Percentiles rank a stretch among this genome's conserved stretches.
Conservation (phyloP, 495 filamentous ascomycete genomes). For the Apiosordaria backusii region DNA sequence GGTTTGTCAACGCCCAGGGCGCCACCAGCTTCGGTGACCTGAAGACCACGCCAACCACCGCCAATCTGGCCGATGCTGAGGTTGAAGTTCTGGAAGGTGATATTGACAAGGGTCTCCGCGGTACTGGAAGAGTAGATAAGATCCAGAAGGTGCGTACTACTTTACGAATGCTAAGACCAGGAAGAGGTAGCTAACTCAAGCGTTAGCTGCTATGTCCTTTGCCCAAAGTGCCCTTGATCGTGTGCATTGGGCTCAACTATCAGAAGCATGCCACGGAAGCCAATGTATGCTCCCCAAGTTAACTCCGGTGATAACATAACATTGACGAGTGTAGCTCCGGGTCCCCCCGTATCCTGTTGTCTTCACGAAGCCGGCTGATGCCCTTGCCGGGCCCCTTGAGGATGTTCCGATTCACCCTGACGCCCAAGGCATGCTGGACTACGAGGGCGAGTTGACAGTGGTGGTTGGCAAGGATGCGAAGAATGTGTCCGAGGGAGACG, state of each 20-base stretch:
- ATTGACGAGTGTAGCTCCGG: constrained; percentile 33
- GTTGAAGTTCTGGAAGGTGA: background rate
- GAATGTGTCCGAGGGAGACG: constrained; percentile 33
- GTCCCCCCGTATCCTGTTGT: constrained; percentile 42
- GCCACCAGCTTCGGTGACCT: background rate
- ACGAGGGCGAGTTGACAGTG: constrained; percentile 38
- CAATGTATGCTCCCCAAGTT: constrained; percentile 4
- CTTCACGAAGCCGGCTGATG: constrained; percentile 47
- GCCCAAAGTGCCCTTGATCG: constrained; percentile 10
- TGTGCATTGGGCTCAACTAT: constrained; percentile 28
- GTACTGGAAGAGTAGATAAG: background rate
- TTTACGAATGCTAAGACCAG: too few relatives aligned
- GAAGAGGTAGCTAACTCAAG: too few relatives aligned
- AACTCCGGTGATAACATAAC: background rate
- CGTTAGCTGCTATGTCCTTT: constrained; percentile 6
- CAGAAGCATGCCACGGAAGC: constrained; percentile 20
- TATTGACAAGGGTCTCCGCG: background rate
- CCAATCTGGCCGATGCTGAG: background rate
- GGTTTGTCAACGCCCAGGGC: background rate
- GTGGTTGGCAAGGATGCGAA: constrained; percentile 39
- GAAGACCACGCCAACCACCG: background rate
- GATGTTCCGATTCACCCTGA: constrained; percentile 33
- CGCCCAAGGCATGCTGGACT: constrained; percentile 47
- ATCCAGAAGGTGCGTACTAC: constrained; percentile 10
- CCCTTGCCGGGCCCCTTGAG: constrained; percentile 36